Conservation (phyloP, 208 protist species). For the Acanthamoeba lenticulata region DNA sequence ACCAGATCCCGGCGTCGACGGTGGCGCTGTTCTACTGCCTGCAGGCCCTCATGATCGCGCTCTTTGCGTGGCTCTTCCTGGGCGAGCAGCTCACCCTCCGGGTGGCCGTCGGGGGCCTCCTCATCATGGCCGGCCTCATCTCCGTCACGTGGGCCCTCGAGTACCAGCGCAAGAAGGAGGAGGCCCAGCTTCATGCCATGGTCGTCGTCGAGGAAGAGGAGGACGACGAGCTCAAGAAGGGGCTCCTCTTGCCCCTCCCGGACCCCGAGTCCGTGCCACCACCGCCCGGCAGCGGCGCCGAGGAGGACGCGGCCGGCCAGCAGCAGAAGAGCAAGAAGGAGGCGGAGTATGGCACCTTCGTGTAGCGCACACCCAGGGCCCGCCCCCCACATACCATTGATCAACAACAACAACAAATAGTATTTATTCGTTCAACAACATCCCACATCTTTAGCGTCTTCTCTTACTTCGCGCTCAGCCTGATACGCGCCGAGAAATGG, state of each 20-base stretch:
- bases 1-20: background rate
- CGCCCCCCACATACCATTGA: too few species aligned
- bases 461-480: too few species aligned
- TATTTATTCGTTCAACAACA: too few species aligned
- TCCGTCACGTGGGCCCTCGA: conserved; percentile 28
- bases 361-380: conserved; percentile 12
- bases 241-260: background rate
- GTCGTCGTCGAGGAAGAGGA: background rate
- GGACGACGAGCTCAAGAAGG: background rate
- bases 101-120: background rate
- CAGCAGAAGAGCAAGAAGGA: background rate
- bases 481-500: too few species aligned
- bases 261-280: background rate
- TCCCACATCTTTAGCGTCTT: too few species aligned
- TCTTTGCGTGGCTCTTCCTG: background rate
- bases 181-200: background rate
- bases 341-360: conserved; percentile 18
- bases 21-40: conserved; percentile 27
- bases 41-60: conserved; percentile 7
- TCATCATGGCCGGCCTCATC: conserved; percentile 12
- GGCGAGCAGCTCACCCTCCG: background rate
- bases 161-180: background rate
- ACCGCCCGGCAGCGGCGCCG: background rate
- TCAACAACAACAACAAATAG: too few species aligned
- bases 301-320: too few species aligned